Conservation (phyloP, 352 stramenopile species). For the Phytophthora hibernalis region DNA sequence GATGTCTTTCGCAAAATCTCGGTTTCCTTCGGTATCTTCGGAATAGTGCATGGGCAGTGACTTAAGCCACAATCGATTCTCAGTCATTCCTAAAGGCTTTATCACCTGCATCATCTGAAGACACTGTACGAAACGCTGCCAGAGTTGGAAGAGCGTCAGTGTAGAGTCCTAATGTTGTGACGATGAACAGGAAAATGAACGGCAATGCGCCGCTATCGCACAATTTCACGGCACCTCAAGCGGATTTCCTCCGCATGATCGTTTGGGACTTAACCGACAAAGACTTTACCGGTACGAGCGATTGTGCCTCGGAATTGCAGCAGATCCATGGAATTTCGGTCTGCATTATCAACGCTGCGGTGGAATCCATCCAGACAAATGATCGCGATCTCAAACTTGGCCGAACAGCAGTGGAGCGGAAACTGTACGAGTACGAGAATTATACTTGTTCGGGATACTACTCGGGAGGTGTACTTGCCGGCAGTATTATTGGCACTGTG, state of each 20-base stretch:
- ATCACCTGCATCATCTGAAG: not conserved
- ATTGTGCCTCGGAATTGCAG: not conserved
- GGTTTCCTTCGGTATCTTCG: conserved; percentile 14
- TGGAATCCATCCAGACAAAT: too few species aligned
- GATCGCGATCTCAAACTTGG: not conserved
- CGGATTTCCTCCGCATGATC: conserved; percentile 11
- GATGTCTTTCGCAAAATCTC: conserved; percentile 19
- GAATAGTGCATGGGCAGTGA: not conserved
- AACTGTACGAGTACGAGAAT: conserved; percentile 15
- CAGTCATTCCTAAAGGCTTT: conserved; percentile 14
- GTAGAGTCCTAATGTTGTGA: not conserved
- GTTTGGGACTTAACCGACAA: conserved; percentile 22
- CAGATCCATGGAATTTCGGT: conserved; percentile 15
- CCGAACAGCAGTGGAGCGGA: conserved; percentile 1
- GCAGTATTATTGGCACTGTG: conserved; percentile 16
- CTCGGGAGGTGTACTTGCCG: conserved; percentile 19
- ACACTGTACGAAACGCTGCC: conserved; percentile 5
- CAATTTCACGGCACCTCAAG: conserved; percentile 17
- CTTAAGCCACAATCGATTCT: conserved; percentile 12
- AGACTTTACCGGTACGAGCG: conserved; percentile 5
- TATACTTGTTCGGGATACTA: conserved; percentile 13
- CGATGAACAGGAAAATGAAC: conserved; percentile 11
- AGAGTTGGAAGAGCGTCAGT: not conserved
- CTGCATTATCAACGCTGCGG: conserved; percentile 6
- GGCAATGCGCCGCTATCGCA: conserved; percentile 8